Percentiles rank a stretch among this genome's conserved stretches.
Conservation (phyloP, 2,329 filamentous ascomycete genomes). For the Aureobasidium sp. region DNA sequence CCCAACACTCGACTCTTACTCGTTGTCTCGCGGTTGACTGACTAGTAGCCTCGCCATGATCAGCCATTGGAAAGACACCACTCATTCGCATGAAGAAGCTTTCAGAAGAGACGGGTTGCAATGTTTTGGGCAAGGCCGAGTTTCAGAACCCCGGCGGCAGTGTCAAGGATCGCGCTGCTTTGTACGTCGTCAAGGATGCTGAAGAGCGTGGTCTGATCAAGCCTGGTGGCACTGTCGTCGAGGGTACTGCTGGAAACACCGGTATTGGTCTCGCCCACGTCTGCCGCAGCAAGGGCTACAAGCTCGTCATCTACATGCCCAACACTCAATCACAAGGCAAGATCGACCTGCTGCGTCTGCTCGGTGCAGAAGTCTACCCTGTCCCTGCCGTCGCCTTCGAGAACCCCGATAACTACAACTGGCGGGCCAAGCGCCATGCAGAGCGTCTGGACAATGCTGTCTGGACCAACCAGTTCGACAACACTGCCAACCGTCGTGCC, state of each 20-base stretch:
- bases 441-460: slow-evolving; percentile 78
- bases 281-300: slow-evolving; percentile 84
- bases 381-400: slow-evolving; percentile 97
- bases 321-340: slow-evolving; percentile 98
- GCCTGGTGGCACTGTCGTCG: slow-evolving; percentile 87
- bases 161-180: slow-evolving; percentile 90
- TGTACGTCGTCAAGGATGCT: slow-evolving; percentile 89
- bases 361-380: slow-evolving; percentile 92
- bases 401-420: slow-evolving; percentile 95
- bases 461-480: slow-evolving; percentile 99
- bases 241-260: slow-evolving; percentile 96
- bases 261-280: slow-evolving; percentile 97
- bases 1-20: slow-evolving; percentile 13
- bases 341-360: slow-evolving; percentile 80
- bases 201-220: slow-evolving; percentile 77
- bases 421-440: slow-evolving; percentile 87
- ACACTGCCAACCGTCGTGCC: slow-evolving; percentile 83
- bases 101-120: slow-evolving; percentile 85
- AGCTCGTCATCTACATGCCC: slow-evolving; percentile 98
- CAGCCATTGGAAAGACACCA: slow-evolving; percentile 95
- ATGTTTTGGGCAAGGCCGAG: slow-evolving; percentile 91
- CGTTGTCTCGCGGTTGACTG: slow-evolving; percentile 6
- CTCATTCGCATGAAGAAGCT: slow-evolving; percentile 83
- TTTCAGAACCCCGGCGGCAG: slow-evolving; percentile 98
- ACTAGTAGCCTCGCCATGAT: slow-evolving; percentile 8